A percentile compares a stretch with the other conserved stretches of the same genome.
Evolutionary conservation across 768 basidiomycete genomes (phyloP).

Genomic region (Mycena vitilis): DNA sequence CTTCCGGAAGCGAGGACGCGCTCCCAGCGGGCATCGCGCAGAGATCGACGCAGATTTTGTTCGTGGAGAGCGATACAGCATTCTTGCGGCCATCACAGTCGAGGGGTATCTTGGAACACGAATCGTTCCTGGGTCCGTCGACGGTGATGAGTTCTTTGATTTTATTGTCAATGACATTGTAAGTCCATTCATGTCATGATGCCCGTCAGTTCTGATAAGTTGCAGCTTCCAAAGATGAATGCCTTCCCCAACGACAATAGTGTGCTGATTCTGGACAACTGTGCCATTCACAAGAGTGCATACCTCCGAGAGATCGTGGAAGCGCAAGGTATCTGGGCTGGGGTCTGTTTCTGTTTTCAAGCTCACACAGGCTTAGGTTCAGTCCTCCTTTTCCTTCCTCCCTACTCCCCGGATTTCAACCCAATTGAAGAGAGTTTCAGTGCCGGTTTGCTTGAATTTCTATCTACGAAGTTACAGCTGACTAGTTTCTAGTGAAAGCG

Average conservation of each 20-base stretch:
- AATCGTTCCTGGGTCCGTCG: conserved; percentile 44
- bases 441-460: conserved; percentile 31
- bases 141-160: conserved; percentile 43
- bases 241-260: conserved; percentile 40
- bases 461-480: not conserved
- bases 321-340: conserved; percentile 17
- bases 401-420: conserved; percentile 52
- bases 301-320: conserved; percentile 40
- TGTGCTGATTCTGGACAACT: conserved; percentile 47
- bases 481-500: conserved; percentile 37
- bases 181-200: conserved; percentile 9
- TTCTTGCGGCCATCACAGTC: conserved; percentile 42
- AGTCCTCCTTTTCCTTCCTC: conserved; percentile 43
- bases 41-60: conserved; percentile 36
- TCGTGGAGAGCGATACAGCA: conserved; percentile 38
- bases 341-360: not conserved
- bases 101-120: conserved; percentile 41
- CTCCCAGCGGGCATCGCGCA: conserved; percentile 36
- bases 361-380: conserved; percentile 33
- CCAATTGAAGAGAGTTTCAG: conserved; percentile 49
- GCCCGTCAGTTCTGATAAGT: not conserved
- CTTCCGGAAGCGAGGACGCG: conserved; percentile 39
- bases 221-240: conserved; percentile 42
- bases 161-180: conserved; percentile 45
- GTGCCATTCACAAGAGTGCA: conserved; percentile 42